phyloP scores from a whole-genome alignment of 257 asterid species.

The Ocimum tenuiflorum region DNA sequence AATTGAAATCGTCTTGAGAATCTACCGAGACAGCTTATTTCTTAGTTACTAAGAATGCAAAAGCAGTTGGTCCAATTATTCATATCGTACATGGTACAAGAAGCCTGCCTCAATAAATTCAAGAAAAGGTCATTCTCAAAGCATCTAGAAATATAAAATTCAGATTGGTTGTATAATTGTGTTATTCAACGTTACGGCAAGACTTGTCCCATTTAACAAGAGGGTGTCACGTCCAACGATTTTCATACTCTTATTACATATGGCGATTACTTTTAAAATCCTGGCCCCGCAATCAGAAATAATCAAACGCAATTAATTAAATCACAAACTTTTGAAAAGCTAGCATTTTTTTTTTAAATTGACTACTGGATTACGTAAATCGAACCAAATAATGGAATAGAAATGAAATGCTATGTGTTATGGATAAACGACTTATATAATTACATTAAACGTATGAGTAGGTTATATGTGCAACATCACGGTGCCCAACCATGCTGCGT shows the following conservation, averaged over 20 bases:
- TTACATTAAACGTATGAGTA: too few relatives aligned
- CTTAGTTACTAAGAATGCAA: constrained; percentile 18
- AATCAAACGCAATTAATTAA: too few relatives aligned
- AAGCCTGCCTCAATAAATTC: background rate
- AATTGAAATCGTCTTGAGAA: background rate
- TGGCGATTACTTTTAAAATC: background rate
- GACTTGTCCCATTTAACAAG: background rate
- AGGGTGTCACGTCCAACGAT: constrained; percentile 3
- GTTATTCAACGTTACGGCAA: background rate
- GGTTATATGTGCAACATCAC: too few relatives aligned
- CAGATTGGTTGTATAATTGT: background rate
- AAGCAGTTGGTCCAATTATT: constrained; percentile 8
- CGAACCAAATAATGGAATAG: too few relatives aligned
- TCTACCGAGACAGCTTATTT: constrained; percentile 13
- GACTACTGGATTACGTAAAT: too few relatives aligned
- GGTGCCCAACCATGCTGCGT: too few relatives aligned
- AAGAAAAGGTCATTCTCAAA: background rate
- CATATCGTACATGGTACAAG: background rate
- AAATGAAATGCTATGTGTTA: too few relatives aligned
- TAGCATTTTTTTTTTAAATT: too few relatives aligned
- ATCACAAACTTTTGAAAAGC: too few relatives aligned
- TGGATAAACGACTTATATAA: too few relatives aligned
- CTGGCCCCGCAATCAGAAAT: too few relatives aligned
- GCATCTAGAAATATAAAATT: constrained; percentile 9
- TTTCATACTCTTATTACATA: background rate